A percentile compares a stretch with the other conserved stretches of the same genome.
phyloP scores from a whole-genome alignment of 305 asterid species.

The Caryopteris hybrid region DNA sequence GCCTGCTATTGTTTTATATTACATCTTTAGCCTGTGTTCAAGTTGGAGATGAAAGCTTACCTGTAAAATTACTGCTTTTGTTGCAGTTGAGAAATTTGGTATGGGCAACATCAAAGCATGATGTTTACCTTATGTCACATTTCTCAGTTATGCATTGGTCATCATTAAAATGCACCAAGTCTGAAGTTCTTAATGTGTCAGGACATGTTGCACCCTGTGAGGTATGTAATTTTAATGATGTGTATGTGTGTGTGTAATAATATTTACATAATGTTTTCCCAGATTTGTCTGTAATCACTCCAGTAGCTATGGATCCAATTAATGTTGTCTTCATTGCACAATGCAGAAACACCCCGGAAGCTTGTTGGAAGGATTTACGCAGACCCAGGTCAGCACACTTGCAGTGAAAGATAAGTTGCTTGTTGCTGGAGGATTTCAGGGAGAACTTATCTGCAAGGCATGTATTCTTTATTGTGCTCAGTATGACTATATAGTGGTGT shows the following conservation, averaged over 20 bases:
- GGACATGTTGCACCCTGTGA: conserved; percentile 91
- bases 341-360: conserved; percentile 95
- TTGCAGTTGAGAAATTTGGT: conserved; percentile 64
- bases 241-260: not conserved
- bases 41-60: conserved; percentile 16
- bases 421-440: conserved; percentile 97
- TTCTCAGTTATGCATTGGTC: conserved; percentile 68
- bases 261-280: not conserved
- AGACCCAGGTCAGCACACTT: conserved; percentile 91
- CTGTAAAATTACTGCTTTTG: conserved; percentile 12
- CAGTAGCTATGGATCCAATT: too few species aligned
- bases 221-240: conserved; percentile 57
- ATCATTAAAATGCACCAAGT: conserved; percentile 36
- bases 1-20: not conserved
- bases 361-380: conserved; percentile 87
- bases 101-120: too few species aligned
- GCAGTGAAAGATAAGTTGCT: conserved; percentile 87
- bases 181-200: conserved; percentile 70
- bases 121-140: conserved; percentile 54
- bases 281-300: not conserved
- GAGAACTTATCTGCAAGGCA: conserved; percentile 96
- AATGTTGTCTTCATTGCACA: too few species aligned
- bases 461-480: not conserved
- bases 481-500: not conserved
- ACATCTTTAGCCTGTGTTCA: conserved; percentile 1